Evolutionary conservation across 108 stramenopile genomes (phyloP), one percentile per base, ranked within the genome.

Genomic region (Asterionellopsis glacialis): DNA sequence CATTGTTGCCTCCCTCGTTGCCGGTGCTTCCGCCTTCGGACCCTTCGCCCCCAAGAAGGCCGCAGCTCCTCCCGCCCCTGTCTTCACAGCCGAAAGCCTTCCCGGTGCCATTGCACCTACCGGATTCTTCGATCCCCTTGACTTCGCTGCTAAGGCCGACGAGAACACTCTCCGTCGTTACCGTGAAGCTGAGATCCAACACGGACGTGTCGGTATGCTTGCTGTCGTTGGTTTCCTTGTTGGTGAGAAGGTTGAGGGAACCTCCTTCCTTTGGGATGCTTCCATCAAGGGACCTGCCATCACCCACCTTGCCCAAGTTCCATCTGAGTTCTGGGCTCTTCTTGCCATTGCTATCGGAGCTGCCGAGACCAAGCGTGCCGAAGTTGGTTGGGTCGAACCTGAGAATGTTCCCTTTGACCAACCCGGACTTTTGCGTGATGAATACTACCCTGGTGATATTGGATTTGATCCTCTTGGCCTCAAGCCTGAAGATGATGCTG

Each of bases 391-490:
- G 85, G 82, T 83, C 39, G 79, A 82, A 27, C 88, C 88, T 23
- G 65, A 61, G 22, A 65, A 70, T 47, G 61, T 68, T 50, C 74
- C 70, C 11, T 67, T 80, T 59, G 76, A 81, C 51, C 72, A 76
- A 48, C 69, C 78, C 21, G 74, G 82, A 53, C 62, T 67, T 43
- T 67, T 93, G 19, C 73, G 76, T 11, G 82, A 72, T 10, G 80
- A 80, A 38, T 88, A 93, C 73, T 51, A 45, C 61, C 83, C 85
- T 11, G 88, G 88, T 47, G 85, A 90, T 63, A 59, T 90, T 55
- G 83, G 81, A 22, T 90, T 87, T 60, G 88, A 90, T 61, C 88
- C 88, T n/a, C 80, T 87, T 27, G 84, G 84, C 53, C 54, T 90
- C 33, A 74, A 64, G 49, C 88, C 88, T 4, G 51, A 55, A 24